These are phyloP conservation scores for Mortierella polycephala DNA, from an alignment of 371 early-diverging fungal genomes.

Conservation along the genomic window DNA sequence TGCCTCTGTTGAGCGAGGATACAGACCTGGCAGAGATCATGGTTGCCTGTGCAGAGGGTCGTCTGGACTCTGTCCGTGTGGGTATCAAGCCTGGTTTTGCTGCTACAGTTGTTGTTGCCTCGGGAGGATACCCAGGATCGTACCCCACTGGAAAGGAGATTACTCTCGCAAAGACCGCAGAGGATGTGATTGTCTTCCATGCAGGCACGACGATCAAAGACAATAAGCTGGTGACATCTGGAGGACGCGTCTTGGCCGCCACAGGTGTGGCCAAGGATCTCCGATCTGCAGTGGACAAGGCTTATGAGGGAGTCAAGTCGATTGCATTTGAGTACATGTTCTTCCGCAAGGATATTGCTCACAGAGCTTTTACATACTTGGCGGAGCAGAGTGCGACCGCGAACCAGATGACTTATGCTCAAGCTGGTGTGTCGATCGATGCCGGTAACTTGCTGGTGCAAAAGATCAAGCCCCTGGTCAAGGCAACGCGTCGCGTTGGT, in stretches of 20 bases:
- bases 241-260: constrained; percentile 96
- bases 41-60: constrained; percentile 89
- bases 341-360: constrained; percentile 93
- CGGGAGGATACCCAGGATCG: constrained; percentile 91
- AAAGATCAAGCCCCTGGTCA: constrained; percentile 94
- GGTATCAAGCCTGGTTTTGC: constrained; percentile 79
- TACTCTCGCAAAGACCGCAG: constrained; percentile 60
- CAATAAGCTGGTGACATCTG: constrained; percentile 81
- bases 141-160: constrained; percentile 89
- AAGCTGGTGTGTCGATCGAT: constrained; percentile 96
- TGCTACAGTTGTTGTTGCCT: constrained; percentile 92
- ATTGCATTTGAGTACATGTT: constrained; percentile 88
- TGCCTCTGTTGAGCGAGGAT: constrained; percentile 87
- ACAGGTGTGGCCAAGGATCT: constrained; percentile 83
- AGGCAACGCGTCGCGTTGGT: constrained; percentile 90
- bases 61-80: constrained; percentile 88
- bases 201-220: constrained; percentile 83
- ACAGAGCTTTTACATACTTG: constrained; percentile 74
- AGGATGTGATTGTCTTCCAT: constrained; percentile 87
- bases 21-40: constrained; percentile 91
- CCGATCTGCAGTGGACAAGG: constrained; percentile 78
- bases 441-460: constrained; percentile 95
- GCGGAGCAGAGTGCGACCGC: constrained; percentile 56
- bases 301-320: constrained; percentile 74
- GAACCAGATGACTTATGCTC: constrained; percentile 82